Conservation (phyloP, 352 stramenopile species). For the Pilasporangium apinafurcum region DNA sequence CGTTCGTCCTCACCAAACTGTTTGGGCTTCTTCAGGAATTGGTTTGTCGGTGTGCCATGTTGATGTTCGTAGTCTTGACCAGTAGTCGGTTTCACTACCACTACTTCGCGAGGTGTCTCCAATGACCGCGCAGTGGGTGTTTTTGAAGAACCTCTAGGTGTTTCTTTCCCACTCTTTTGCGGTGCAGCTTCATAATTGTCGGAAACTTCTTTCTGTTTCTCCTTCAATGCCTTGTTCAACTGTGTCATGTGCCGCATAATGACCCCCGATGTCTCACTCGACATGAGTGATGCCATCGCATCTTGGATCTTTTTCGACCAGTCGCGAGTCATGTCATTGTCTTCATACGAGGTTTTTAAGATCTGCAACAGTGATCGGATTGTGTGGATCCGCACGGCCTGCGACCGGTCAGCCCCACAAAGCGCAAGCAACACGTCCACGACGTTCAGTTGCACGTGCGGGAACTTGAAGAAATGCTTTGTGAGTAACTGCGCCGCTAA, state of each 20-base stretch:
- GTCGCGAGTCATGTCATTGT: slow-evolving; percentile 10
- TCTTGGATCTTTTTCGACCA: slow-evolving; percentile 40
- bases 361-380: slow-evolving; percentile 66
- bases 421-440: slow-evolving; percentile 55
- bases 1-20: not conserved
- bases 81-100: too few relatives aligned
- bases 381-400: slow-evolving; percentile 71
- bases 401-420: slow-evolving; percentile 23
- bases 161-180: too few relatives aligned
- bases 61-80: too few relatives aligned
- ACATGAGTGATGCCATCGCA: slow-evolving; percentile 23
- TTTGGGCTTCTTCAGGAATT: slow-evolving; percentile 23
- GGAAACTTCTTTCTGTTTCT: slow-evolving; percentile 10
- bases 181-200: too few relatives aligned
- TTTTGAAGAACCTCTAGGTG: too few relatives aligned
- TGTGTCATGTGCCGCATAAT: slow-evolving; percentile 57
- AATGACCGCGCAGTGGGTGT: not conserved
- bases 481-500: slow-evolving; percentile 66
- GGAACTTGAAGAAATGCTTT: slow-evolving; percentile 76
- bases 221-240: slow-evolving; percentile 38
- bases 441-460: slow-evolving; percentile 71
- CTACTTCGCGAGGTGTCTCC: not conserved
- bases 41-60: slow-evolving; percentile 9
- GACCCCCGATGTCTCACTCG: slow-evolving; percentile 41
- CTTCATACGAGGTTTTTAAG: slow-evolving; percentile 30